Evolutionary conservation across 2,329 filamentous ascomycete species (phyloP), one percentile per base, ranked within the genome.

Genomic region (Magnaporthiopsis rhizophila): DNA sequence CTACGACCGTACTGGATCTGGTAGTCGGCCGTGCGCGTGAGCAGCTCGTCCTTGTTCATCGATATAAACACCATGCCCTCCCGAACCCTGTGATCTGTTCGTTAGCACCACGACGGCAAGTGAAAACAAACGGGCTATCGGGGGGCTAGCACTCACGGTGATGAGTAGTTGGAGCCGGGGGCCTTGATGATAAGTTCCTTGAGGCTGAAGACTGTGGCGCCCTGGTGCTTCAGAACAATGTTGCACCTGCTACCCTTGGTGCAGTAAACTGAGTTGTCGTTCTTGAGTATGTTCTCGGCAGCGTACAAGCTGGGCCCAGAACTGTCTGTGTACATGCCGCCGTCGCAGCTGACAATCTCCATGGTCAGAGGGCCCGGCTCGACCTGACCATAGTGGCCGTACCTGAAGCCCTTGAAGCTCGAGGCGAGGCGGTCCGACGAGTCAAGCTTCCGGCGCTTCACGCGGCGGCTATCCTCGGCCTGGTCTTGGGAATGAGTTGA

Each of bases 61-160:
- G 91, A 86, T 34, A 98, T 83, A 72, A 97, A 97, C 0, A 98
- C 85, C 83, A 97, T 89, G 59, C 95, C 94, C 81, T 96, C 90
- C 75, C 94, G 89, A 63, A 97, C 88, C 64, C 91, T 94, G 73
- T 65, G 45, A 5, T 13, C 9, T 67, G 65, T 65, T 62, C 62
- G 70, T 80, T 68, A 81, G 76, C 59, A 67, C 66, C 60, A 65
- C 24, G 58, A 45, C 26, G 12, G 18, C 26, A 28, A 11, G 8
- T 18, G 2, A 13, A 59, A 11, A 28, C 18, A n/a, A 24, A 21
- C 15, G 9, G 45, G 3, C 45, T 3, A 18, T 53, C 21, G 7
- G 9, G 30, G 30, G 12, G 30, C n/a, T 7, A 21, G 15, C 28
- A 85, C 91, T 76, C 86, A 96, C 90, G 92, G 92, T 69, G 91